A percentile compares a stretch with the other conserved stretches of the same genome.
phyloP scores from a whole-genome alignment of 78 protist species.

The Emiliania huxleyi region DNA sequence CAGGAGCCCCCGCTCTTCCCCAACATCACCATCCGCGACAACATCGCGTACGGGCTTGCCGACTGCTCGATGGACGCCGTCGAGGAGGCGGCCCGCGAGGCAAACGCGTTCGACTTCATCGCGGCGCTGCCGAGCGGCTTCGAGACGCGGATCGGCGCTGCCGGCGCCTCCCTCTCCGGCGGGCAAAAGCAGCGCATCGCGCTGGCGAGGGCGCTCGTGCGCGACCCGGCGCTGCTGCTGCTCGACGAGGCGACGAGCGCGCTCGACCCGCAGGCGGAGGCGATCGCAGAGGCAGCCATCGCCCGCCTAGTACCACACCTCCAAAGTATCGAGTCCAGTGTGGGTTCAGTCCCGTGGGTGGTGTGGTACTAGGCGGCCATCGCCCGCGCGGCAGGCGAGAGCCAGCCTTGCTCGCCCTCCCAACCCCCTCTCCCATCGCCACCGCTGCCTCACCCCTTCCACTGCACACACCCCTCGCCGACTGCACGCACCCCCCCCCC shows the following conservation, averaged over 20 bases:
- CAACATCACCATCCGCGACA: background rate
- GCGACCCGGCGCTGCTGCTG: conserved; percentile 83
- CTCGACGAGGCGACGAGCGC: conserved; percentile 79
- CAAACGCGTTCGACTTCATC: background rate
- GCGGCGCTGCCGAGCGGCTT: background rate
- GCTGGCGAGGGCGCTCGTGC: conserved; percentile 91
- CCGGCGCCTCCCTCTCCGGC: conserved; percentile 86
- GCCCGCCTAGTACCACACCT: no score
- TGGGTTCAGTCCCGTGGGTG: no score
- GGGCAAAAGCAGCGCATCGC: conserved; percentile 93
- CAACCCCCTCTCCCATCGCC: no score
- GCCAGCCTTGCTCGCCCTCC: no score
- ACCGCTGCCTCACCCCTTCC: no score
- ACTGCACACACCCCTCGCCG: no score
- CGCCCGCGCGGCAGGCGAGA: no score
- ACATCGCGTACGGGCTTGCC: background rate
- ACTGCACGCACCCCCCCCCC: no score
- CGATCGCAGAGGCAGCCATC: background rate
- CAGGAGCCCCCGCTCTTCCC: conserved; percentile 52
- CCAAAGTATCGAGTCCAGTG: no score
- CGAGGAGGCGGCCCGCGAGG: background rate
- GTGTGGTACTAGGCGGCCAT: no score
- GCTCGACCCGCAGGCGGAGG: background rate
- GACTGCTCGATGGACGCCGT: background rate
- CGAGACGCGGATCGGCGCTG: background rate